Conservation (phyloP, 2,329 filamentous ascomycete species). For the Aspergillus thermomutatus region DNA sequence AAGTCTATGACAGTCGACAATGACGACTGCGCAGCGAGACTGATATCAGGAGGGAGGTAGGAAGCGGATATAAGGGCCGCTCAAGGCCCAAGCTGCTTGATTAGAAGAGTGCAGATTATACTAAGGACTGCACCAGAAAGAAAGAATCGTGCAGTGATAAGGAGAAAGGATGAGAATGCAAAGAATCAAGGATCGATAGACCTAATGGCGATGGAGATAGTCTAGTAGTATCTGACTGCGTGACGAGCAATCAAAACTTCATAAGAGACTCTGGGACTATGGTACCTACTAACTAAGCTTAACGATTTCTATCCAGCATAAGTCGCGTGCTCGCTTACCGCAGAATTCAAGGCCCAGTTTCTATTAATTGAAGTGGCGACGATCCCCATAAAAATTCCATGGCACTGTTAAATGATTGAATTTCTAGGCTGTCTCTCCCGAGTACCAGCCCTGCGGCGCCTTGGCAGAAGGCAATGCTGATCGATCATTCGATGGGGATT, state of each 20-base stretch:
- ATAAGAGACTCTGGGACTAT: neutral
- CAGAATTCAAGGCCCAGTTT: neutral
- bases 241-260: neutral
- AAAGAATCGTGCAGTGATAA: neutral
- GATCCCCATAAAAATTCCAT: neutral
- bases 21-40: neutral
- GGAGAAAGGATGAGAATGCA: neutral
- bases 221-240: neutral
- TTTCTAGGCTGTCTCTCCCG: neutral
- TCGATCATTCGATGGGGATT: neutral
- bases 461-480: neutral
- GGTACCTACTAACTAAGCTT: neutral
- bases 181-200: neutral
- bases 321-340: neutral
- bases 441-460: neutral
- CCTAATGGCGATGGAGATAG: neutral
- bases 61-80: neutral
- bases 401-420: neutral
- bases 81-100: neutral
- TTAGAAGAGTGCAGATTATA: neutral
- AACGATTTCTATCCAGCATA: neutral
- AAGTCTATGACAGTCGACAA: neutral
- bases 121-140: neutral
- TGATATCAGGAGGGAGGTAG: neutral
- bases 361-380: neutral